phyloP scores from a whole-genome alignment of 352 stramenopile genomes.

The Albugo laibachii region DNA sequence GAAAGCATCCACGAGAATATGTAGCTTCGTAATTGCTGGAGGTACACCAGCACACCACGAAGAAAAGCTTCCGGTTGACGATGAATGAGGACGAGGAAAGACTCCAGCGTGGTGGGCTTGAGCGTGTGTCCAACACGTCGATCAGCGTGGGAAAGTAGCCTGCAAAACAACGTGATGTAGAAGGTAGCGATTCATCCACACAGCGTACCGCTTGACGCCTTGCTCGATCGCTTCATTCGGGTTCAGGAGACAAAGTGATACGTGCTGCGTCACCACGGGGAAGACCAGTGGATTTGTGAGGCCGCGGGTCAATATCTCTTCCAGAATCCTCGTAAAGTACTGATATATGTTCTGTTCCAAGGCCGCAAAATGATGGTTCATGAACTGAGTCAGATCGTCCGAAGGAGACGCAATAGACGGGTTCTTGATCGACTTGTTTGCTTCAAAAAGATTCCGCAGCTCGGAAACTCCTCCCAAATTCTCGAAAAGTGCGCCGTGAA shows the following conservation, averaged over 20 bases:
- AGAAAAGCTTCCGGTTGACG: slow-evolving; percentile 55
- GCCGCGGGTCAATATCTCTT: slow-evolving; percentile 27
- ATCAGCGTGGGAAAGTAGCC: background rate
- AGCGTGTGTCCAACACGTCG: slow-evolving; percentile 4
- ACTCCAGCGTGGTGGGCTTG: slow-evolving; percentile 14
- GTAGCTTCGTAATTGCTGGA: slow-evolving; percentile 44
- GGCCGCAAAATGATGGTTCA: background rate
- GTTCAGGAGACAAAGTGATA: slow-evolving; percentile 50
- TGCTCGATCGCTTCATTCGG: slow-evolving; percentile 31
- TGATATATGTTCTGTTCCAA: slow-evolving; percentile 27
- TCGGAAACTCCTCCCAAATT: slow-evolving; percentile 56
- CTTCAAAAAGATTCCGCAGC: slow-evolving; percentile 26
- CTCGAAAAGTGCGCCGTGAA: slow-evolving; percentile 68
- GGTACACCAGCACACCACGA: slow-evolving; percentile 36
- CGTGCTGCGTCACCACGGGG: slow-evolving; percentile 62
- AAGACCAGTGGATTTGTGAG: slow-evolving; percentile 55
- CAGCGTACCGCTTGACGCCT: slow-evolving; percentile 37
- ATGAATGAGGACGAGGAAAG: slow-evolving; percentile 40
- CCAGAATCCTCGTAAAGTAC: slow-evolving; percentile 1
- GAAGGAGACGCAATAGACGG: slow-evolving; percentile 7
- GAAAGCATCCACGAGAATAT: slow-evolving; percentile 28
- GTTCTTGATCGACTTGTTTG: background rate
- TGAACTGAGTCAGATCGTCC: slow-evolving; percentile 15
- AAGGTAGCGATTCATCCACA: background rate
- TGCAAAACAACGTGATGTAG: too few relatives aligned